Evolutionary conservation across 1,284 basidiomycete genomes (phyloP), one percentile per base, ranked within the genome.

Genomic region (Malassezia furfur): DNA sequence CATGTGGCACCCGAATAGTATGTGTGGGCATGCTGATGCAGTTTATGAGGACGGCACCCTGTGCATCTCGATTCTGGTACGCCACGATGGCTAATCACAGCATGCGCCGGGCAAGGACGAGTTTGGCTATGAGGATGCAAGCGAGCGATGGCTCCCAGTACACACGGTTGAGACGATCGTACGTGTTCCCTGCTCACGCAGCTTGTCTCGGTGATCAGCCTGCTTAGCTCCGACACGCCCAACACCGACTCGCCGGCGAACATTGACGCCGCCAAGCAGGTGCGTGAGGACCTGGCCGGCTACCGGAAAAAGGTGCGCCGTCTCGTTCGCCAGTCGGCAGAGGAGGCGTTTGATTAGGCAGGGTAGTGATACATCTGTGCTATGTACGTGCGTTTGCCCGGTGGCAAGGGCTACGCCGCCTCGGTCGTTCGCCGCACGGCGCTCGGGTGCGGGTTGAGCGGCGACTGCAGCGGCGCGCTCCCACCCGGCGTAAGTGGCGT

Each of bases 1-100:
- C 59, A 96, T 98, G 91, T 96, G 93, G 93, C 93, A 98, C 78
- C 93, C 94, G 12, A 98, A 96, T 77, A 88, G 91, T 93, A 40
- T 40, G 63, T 54, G 28, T 32, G 19, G 3, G n/a, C 5, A 2
- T n/a, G 25, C 22, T 22, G 9, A 49, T 8, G 30, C 67, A 94
- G 91, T 75, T 45, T 98, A 96, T 74, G 71, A 83, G 19, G 86
- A 89, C 75, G 90, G 91, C 22, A 82, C 81, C 40, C 88, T 96
- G 51, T 98, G 93, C 78, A 88, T 98, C 59, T 96, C 93, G 37
- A 96, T 98, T 70, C 79, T 98, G 66, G 89, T 90, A 52, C 48
- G 63, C 53, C 2, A 28, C n/a, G 7, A 3, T 39, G 15, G 36
- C 36, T 36, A 47, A 34, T 11, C 14, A 41, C 63, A 90, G 88